Evolutionary conservation across 768 basidiomycete genomes (phyloP), one percentile per base, ranked within the genome.

Genomic region (Clavaria fumosa): DNA sequence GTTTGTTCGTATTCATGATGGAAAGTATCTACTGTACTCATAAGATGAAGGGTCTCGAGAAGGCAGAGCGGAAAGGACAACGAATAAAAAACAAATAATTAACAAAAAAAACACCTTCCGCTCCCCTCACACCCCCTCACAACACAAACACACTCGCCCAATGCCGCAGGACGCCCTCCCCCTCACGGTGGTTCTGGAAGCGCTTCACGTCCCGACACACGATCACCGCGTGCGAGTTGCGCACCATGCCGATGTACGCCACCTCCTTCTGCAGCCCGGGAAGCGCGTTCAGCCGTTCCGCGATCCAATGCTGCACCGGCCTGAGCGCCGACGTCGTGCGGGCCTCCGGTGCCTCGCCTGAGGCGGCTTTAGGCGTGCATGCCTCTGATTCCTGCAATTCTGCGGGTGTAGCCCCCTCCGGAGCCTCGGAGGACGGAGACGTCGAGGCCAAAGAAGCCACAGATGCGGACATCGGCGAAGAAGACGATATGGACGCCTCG

Each of bases 191-290:
- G 9, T 54, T 43, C 44, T 67, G 58, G 50, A 79, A 80, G 22
- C 62, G 57, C 49, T 73, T 63, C 38, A 72, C 53, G 43, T 85
- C 81, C 31, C 84, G 62, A 51, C 69, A 74, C 7, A 88, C 60
- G 44, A 89, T 78, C 40, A 70, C 60, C 4, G 67, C 80, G 55
- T 89, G 84, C 19, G 80, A 59, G 47, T 85, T 85, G 26, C 56
- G 50, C 17, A 75, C 63, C 1, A 57, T 56, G 14, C 62, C 56
- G 45, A 86, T 75, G 50, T 71, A 83, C 14, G 69, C 78, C 14
- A 69, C 53, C 45, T 80, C 69, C 56, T 86, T 88, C 60, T 72
- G 66, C 33, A 88, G 50, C 21, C 61, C 55, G 0, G 81, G 79
- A 7, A 88, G 65, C 30, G 59, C 60, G 53, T 86, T 86, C 26